Base-by-base conservation (phyloP, 306 rosid species). In the Mimosa pudica region DNA sequence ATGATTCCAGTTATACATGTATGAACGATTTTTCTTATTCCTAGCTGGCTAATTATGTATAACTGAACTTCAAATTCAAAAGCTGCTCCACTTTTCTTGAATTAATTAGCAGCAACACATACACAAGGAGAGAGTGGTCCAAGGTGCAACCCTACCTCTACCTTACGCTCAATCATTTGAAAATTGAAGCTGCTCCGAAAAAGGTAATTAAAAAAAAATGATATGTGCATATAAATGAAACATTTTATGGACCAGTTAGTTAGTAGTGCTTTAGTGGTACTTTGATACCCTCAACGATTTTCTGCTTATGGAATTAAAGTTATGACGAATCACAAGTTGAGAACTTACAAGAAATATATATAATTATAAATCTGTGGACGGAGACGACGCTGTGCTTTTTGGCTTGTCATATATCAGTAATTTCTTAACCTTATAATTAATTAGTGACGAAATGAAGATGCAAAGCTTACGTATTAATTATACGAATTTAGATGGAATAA, bases 391-490 rank as follows among this genome's bases (percentile, higher is more conserved):
- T 71, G 11, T 70, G 57, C 20, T 38, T 8, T 71, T 46, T 14
- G 32, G 10, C 30, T 78, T 30, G 20, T 5, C 42, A 38, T 38
- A 38, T 30, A 69, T 69, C 33, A 58, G 5, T 69, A 38, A 38
- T 11, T 63, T 73, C 64, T 79, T 71, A 66, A 73, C 62, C 75
- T 61, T 18, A 24, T 24, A 24, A 24, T 24, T 24, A 8, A 52
- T 20, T n/a, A 49, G 78, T 89, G 89, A 89, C 87, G 86, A 76
- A 76, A 89, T 73, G 75, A 87, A 82, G 35, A 87, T 82, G 91
- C 84, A 87, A 84, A 87, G 87, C 83, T 87, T 85, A 77, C 89
- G 89, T 87, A 79, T 68, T 44, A 57, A 57, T 57, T 5, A 54
- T n/a, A 18, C n/a, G 18, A 18, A 57, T n/a, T 7, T 7, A 57